Evolutionary conservation across 2,329 filamentous ascomycete species (phyloP), one percentile per base, ranked within the genome.

Genomic region (Hypoxylon sp.): DNA sequence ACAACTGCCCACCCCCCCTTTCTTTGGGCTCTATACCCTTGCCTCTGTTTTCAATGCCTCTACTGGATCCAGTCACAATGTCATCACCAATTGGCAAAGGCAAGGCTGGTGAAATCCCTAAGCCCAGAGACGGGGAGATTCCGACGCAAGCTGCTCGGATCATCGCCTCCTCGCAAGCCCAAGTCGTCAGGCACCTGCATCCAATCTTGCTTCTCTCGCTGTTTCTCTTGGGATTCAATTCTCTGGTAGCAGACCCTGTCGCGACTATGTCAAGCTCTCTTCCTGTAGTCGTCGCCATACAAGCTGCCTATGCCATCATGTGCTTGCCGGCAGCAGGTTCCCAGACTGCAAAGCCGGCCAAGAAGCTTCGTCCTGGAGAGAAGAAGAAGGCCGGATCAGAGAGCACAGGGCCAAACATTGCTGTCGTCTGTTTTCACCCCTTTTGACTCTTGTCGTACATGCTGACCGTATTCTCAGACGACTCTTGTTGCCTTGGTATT

Each of bases 181-280:
- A 81, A 64, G 77, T 86, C 21, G 86, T 91, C 75, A 88, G 90
- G 11, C 85, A 93, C 75, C 79, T 89, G 19, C 92, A 97, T 72
- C 91, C 92, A 0, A 79, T 86, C 27, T 80, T 93, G 10, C 84
- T 97, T 31, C 84, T 93, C 31, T 86, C 85, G 8, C 80, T 91
- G 37, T 90, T 91, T 76, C 84, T 86, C 50, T 76, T 87, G 69
- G 87, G 87, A 42, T 95, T 97, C 79, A 78, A 82, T 37, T 81
- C 85, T 17, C 84, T 97, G 27, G 91, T 97, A 29, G 82, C 85
- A 15, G 87, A 94, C 71, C 93, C 94, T 0, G 86, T 91, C 2
- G 80, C 85, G 15, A 86, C 90, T 6, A 85, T 97, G 39, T 79
- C 86, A 13, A 84, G 78, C 31, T 83, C 89, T 1, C 81, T 95